Evolutionary conservation across 2,329 filamentous ascomycete genomes (phyloP), one percentile per base, ranked within the genome.

Genomic region (Cordyceps militaris): DNA sequence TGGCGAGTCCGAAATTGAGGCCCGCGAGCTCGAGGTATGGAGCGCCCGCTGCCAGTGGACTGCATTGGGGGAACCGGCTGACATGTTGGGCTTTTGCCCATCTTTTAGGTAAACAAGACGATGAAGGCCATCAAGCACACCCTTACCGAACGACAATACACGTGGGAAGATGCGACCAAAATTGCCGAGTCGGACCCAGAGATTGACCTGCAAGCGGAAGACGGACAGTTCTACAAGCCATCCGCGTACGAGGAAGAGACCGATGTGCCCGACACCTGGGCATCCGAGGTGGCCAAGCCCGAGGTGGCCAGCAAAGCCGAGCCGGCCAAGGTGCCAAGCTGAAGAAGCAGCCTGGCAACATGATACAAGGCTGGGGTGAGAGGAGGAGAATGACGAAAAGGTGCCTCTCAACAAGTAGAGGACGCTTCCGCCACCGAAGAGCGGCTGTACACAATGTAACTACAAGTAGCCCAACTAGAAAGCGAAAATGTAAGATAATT

Each of bases 111-210:
- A 60, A 79, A 79, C 65, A 76, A 78, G 69, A 97, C 93, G 24
- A 90, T 93, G 82, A 82, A 84, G 67, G 79, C 81, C 47, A 96
- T 97, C 72, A 91, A 90, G 75, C 88, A 94, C 64, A 82, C 86
- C 51, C 76, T 97, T 67, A 93, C 89, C 36, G 92, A 97, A 74
- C 82, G 93, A 66, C 94, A 84, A 76, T 93, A 96, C 74, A 82
- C 89, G 10, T 97, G 91, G 88, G 81, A 89, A 67, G 88, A 91
- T 67, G 90, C 90, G 23, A 75, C 83, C 51, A 74, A 80, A 59
- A 74, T 89, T 61, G 89, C 87, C 7, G 77, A 80, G 73, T 67
- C 74, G 9, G 89, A 93, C 68, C 78, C 80, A 5, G 86, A 89
- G 69, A 78, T 91, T 64, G 75, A 89, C 66, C 70, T 88, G 26